A percentile compares a stretch with the other conserved stretches of the same genome.
phyloP scores from a whole-genome alignment of 805 yeast genomes.

The Candida dajiaensis region DNA sequence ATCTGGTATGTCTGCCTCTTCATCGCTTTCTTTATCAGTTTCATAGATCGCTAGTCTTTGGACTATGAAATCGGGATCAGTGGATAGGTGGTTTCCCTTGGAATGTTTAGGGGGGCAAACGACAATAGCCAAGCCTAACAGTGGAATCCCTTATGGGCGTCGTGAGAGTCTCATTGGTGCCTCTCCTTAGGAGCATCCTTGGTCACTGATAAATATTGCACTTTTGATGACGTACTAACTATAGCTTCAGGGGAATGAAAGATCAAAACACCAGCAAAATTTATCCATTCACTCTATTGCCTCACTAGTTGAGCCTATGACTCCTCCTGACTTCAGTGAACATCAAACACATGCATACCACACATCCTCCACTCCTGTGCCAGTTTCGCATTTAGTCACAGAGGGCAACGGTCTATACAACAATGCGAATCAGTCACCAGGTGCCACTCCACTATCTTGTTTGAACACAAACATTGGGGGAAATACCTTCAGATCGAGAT shows the following conservation, averaged over 20 bases:
- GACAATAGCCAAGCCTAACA: neutral
- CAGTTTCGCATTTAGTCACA: slow-evolving; percentile 1
- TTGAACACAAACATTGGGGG: slow-evolving; percentile 20
- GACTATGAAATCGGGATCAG: neutral
- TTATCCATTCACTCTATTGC: slow-evolving; percentile 31
- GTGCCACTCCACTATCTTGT: slow-evolving; percentile 16
- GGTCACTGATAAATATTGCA: neutral
- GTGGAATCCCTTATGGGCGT: neutral
- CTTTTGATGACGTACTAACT: neutral
- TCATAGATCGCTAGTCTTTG: neutral
- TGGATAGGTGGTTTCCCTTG: neutral
- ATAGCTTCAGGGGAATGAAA: slow-evolving; percentile 13
- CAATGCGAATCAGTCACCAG: slow-evolving; percentile 3
- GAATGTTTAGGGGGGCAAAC: neutral
- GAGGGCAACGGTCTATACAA: slow-evolving; percentile 1
- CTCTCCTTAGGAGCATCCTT: neutral
- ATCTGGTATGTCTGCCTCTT: neutral
- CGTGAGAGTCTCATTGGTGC: neutral
- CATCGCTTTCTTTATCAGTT: neutral
- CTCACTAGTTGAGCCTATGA: slow-evolving; percentile 45
- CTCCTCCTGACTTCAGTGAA: slow-evolving; percentile 38
- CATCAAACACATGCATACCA: slow-evolving; percentile 13
- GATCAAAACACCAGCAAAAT: slow-evolving; percentile 19
- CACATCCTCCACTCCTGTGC: slow-evolving; percentile 8
- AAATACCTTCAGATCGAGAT: slow-evolving; percentile 23